These are phyloP conservation scores for Drechslerella dactyloides DNA, from an alignment of 2,329 filamentous ascomycete species.

Conservation along the genomic window DNA sequence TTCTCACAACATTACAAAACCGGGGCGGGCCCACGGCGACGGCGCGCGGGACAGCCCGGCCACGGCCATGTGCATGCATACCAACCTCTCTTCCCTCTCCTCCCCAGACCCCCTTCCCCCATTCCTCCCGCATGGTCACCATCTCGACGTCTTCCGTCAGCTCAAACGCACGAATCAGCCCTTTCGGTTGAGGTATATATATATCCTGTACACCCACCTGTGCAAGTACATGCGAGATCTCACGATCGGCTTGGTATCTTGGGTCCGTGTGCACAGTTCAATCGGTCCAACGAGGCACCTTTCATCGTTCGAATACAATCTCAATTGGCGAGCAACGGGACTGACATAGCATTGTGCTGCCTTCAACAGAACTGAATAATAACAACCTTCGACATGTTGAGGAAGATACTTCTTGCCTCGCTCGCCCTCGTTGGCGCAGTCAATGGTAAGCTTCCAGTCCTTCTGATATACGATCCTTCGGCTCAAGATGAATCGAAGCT, in stretches of 20 bases:
- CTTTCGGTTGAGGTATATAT: background rate
- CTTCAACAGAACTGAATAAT: conserved; percentile 20
- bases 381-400: conserved; percentile 38
- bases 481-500: background rate
- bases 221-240: background rate
- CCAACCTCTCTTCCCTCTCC: conserved; percentile 38
- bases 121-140: conserved; percentile 32
- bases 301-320: too few relatives aligned
- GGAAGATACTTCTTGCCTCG: conserved; percentile 36
- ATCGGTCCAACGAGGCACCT: too few relatives aligned
- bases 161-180: background rate
- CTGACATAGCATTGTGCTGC: too few relatives aligned
- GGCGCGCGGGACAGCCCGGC: too few relatives aligned
- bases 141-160: background rate
- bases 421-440: conserved; percentile 36
- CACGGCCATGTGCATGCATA: conserved; percentile 22
- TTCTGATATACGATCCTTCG: too few relatives aligned
- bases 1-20: background rate
- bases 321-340: too few relatives aligned
- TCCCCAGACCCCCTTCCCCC: too few relatives aligned
- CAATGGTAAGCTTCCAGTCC: conserved; percentile 20
- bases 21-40: too few relatives aligned
- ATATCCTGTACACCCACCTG: background rate
- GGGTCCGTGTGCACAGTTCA: background rate
- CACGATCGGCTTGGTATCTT: background rate